Evolutionary conservation across 768 basidiomycete genomes (phyloP).

Genomic region (Suillus alpinus): DNA sequence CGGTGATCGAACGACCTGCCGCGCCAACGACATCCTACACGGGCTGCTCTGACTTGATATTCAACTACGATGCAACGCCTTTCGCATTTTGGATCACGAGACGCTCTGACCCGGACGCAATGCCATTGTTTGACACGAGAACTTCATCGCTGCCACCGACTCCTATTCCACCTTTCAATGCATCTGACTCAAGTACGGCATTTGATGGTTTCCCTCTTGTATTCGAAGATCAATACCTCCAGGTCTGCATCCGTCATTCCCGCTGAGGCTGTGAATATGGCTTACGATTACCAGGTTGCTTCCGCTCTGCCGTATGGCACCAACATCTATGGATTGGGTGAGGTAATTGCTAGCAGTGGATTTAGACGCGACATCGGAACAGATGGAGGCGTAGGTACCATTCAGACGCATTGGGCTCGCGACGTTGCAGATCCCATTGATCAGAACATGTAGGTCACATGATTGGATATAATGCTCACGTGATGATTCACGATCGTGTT

Average conservation of each 20-base stretch:
- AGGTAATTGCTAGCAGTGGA: constrained; percentile 67
- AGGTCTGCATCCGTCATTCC: constrained; percentile 35
- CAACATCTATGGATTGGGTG: constrained; percentile 79
- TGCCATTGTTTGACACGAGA: constrained; percentile 72
- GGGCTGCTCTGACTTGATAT: constrained; percentile 57
- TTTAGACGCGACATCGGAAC: constrained; percentile 60
- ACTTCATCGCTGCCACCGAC: constrained; percentile 56
- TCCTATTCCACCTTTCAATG: constrained; percentile 54
- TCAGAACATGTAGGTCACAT: constrained; percentile 53
- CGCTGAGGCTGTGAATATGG: background rate
- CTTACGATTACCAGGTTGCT: constrained; percentile 41
- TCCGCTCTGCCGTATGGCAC: constrained; percentile 63
- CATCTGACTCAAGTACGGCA: constrained; percentile 49
- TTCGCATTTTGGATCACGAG: constrained; percentile 84
- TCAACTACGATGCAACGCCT: constrained; percentile 61
- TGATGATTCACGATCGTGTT: background rate
- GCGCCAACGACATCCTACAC: constrained; percentile 33
- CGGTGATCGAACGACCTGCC: constrained; percentile 44
- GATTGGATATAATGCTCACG: background rate
- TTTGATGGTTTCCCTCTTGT: constrained; percentile 67
- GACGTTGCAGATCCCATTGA: constrained; percentile 63
- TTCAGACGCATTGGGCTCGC: constrained; percentile 69
- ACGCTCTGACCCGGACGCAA: constrained; percentile 49
- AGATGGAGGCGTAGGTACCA: constrained; percentile 47
- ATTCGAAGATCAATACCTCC: constrained; percentile 79